phyloP scores from a whole-genome alignment of 352 stramenopile genomes.

The Pythium graminicola region DNA sequence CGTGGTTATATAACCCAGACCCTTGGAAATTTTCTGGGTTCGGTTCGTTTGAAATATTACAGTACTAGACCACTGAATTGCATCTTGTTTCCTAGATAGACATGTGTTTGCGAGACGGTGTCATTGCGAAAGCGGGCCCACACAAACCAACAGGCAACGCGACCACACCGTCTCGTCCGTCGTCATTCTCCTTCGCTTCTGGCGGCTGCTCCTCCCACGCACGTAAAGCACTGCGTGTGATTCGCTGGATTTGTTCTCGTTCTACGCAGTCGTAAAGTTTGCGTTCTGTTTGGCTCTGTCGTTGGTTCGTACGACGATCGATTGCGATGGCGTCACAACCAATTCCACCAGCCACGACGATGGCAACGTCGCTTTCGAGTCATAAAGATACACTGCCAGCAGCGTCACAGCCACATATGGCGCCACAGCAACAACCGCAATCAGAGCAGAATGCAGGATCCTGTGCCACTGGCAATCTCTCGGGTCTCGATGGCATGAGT shows the following conservation, averaged over 20 bases:
- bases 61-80: not conserved
- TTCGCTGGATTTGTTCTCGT: not conserved
- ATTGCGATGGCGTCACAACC: conserved; percentile 21
- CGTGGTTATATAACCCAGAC: not conserved
- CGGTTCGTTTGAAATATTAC: not conserved
- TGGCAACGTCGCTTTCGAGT: conserved; percentile 17
- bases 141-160: conserved; percentile 1
- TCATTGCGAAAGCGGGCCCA: too few relatives aligned
- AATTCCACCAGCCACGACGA: conserved; percentile 12
- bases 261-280: not conserved
- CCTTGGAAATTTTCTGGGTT: not conserved
- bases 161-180: not conserved
- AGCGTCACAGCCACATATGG: conserved; percentile 16
- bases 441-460: conserved; percentile 5
- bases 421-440: conserved; percentile 24
- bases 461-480: conserved; percentile 13
- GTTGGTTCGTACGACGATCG: not conserved
- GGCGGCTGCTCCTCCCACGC: not conserved
- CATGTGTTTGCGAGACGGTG: not conserved
- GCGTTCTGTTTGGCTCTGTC: not conserved
- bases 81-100: not conserved
- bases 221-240: not conserved
- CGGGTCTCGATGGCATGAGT: conserved; percentile 45
- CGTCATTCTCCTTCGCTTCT: not conserved
- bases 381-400: conserved; percentile 12